Base-by-base conservation (phyloP, 2,329 filamentous ascomycete genomes). In the Aschersonia sp. region DNA sequence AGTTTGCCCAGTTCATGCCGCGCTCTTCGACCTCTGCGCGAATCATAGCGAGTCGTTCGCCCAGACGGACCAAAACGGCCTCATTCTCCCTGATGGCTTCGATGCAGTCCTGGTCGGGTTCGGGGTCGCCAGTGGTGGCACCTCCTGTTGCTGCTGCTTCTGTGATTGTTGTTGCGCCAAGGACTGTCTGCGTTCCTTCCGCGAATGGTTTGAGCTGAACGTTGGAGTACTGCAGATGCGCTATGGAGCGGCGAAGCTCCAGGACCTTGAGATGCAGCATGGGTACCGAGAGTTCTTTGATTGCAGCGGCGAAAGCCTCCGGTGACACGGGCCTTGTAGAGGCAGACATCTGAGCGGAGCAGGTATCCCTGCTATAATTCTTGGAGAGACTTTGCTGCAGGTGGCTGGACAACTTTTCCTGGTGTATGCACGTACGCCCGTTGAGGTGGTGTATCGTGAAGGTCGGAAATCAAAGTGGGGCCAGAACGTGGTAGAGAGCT, bases 61-160 rank as follows among this genome's bases (percentile, higher is more conserved):
- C 68, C 75, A 87, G 84, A 55, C 82, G 73, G 51, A 63, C 69
- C 49, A 89, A 82, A 49, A 88, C 83, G 22, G 59, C 62, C 55
- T 80, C 73, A 63, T 88, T 88, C 64, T 89, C 84, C 48, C 66
- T 62, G 59, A 88, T 84, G 49, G 84, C 84, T 49, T 87, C 83
- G 54, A 77, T 66, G 67, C 84, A 89, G 61, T 85, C 83, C 51
- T 71, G 70, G 58, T 89, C 84, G 12, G 79, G 64, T 12, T 50
- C 53, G 4, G 50, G 12, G 4, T 22, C 22, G 22, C 22, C 22
- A 22, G 22, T 22, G 22, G 22, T 22, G 47, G 31, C 45, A n/a
- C 4, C 40, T 52, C 5, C 44, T 40, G n/a, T 44, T 41, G 9
- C 30, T 32, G 37, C 40, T 10, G 31, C 22, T 22, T 22, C 22